These are phyloP conservation scores for Fusarium heterosporum DNA, from an alignment of 2,329 filamentous ascomycete genomes.

Conservation along the genomic window DNA sequence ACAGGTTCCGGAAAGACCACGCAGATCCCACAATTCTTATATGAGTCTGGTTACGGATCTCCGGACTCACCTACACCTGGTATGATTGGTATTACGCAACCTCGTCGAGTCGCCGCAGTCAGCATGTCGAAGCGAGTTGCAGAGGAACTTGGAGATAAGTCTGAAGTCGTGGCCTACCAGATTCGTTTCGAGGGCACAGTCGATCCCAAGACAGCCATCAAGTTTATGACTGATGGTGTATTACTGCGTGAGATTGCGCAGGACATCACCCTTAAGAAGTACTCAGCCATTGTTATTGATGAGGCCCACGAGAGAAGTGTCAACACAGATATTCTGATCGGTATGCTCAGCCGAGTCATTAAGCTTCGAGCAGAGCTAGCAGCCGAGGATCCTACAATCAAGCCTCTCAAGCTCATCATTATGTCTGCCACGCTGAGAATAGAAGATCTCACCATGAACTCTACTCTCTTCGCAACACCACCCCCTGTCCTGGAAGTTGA, in stretches of 20 bases:
- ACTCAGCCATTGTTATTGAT: constrained; percentile 94
- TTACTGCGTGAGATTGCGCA: constrained; percentile 90
- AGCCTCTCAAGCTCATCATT: constrained; percentile 91
- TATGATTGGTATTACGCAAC: constrained; percentile 95
- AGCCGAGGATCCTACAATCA: constrained; percentile 75
- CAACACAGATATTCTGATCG: constrained; percentile 98
- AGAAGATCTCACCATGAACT: constrained; percentile 89
- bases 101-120: constrained; percentile 91
- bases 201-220: constrained; percentile 84
- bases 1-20: constrained; percentile 99
- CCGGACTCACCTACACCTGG: constrained; percentile 83
- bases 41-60: constrained; percentile 91
- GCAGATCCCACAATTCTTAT: constrained; percentile 95
- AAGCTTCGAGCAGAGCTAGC: constrained; percentile 82
- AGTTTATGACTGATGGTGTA: constrained; percentile 99
- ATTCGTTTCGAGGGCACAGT: constrained; percentile 94
- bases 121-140: constrained; percentile 95
- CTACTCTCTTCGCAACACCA: constrained; percentile 78
- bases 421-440: constrained; percentile 97
- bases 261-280: constrained; percentile 88
- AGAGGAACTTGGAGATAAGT: constrained; percentile 83
- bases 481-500: constrained; percentile 91
- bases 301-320: constrained; percentile 97
- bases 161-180: constrained; percentile 86
- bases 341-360: constrained; percentile 94